phyloP scores from a whole-genome alignment of 2,329 filamentous ascomycete species.

The Stemphylium lycopersici region DNA sequence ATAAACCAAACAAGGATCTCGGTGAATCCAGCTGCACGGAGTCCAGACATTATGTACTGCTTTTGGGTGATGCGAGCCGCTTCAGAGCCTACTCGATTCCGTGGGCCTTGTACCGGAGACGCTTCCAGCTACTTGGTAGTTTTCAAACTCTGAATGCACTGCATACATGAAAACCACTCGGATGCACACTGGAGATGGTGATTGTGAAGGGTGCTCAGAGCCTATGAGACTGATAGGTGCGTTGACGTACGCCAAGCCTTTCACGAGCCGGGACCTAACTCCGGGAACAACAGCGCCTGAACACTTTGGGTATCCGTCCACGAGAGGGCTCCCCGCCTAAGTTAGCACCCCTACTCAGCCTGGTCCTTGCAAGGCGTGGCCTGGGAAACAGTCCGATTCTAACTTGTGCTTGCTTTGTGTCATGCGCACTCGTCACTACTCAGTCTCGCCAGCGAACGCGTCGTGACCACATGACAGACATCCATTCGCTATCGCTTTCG shows the following conservation, averaged over 20 bases:
- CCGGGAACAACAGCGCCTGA: slow-evolving; percentile 2
- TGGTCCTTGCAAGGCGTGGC: neutral
- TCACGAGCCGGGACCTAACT: neutral
- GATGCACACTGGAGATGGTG: neutral
- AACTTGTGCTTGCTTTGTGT: neutral
- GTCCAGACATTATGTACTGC: neutral
- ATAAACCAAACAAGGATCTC: neutral
- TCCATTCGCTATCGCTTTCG: slow-evolving; percentile 1
- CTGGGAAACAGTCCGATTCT: neutral
- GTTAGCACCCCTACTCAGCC: neutral
- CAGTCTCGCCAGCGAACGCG: neutral
- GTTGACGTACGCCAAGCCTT: slow-evolving; percentile 16
- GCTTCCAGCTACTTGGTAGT: too few species aligned
- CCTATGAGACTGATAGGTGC: neutral
- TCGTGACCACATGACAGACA: slow-evolving; percentile 6
- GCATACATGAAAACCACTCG: neutral
- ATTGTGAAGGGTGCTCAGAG: neutral
- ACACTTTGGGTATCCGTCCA: neutral
- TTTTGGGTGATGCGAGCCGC: neutral
- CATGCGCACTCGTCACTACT: slow-evolving; percentile 3
- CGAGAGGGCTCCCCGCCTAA: neutral
- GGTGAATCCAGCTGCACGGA: neutral
- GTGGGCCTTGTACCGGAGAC: too few species aligned
- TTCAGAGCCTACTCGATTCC: too few species aligned
- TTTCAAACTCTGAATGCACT: too few species aligned